Base-by-base conservation (phyloP, 352 stramenopile species). In the Globisporangium cederbergense region DNA sequence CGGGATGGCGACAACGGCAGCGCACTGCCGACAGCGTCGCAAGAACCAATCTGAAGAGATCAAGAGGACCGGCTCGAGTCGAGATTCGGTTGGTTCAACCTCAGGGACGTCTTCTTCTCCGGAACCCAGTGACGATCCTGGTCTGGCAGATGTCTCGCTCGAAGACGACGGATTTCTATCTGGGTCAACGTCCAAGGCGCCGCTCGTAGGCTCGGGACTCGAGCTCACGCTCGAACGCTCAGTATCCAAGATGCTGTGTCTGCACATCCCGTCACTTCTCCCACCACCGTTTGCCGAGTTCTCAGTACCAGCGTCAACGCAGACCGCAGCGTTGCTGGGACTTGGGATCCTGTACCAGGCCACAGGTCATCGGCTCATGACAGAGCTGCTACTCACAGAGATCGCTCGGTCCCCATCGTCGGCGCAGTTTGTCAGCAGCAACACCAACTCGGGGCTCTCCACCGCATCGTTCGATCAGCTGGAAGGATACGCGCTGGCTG, bases 191-290 rank as follows among this genome's bases (percentile, higher is more conserved):
- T 71, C 46, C 18, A 80, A 76, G 32, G 73, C 71, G 3, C 73
- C 67, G 13, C 57, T 88, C 9, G 59, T 76, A 57, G 78, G 76
- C 20, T 76, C 72, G 4, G 77, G 74, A 0, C 65, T 85, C 2
- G 86, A 93, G 45, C 65, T 92, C 18, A 85, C 79, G 1, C 69
- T 96, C 9, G 85, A 95, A 60, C 83, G 94, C 28, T 93, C 91
- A 6, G 89, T 98, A 0, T 98, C 91, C 3, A 99, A 99, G 81
- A 99, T 99, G 93, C 77, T 99, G 2, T 99, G 95, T 72, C 82
- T 99, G 30, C 97, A 99, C 74, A 95, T 99, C 65, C 97, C 97
- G 5, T 98, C 94, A 13, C 78, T 99, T 25, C 85, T 99, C 3
- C 96, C 96, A 16, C 77, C 92, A 25, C 90, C 95, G 36, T 98